phyloP scores from a whole-genome alignment of 169 alveolate genomes.

The Plasmodium gallinaceum region DNA sequence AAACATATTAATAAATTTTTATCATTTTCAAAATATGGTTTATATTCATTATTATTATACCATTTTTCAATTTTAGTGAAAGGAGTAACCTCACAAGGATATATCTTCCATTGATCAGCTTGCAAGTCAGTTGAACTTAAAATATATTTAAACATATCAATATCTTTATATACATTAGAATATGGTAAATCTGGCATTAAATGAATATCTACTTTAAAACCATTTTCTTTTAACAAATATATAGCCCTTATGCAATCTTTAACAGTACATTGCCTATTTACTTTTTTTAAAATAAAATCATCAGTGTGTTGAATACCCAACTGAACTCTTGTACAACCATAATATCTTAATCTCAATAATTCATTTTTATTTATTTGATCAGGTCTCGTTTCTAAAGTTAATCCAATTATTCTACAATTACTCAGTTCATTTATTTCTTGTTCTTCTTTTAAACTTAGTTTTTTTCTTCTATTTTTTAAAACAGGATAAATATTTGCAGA shows the following conservation, averaged over 20 bases:
- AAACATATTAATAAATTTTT: slow-evolving; percentile 84
- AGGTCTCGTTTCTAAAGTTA: slow-evolving; percentile 94
- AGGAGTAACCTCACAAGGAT: slow-evolving; percentile 96
- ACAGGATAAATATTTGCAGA: slow-evolving; percentile 93
- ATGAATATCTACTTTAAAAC: slow-evolving; percentile 95
- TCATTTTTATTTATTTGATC: slow-evolving; percentile 92
- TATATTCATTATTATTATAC: slow-evolving; percentile 88
- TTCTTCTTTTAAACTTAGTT: slow-evolving; percentile 76
- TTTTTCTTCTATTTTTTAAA: slow-evolving; percentile 78
- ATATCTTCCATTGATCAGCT: slow-evolving; percentile 97
- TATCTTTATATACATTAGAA: slow-evolving; percentile 88
- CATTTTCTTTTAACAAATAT: slow-evolving; percentile 91
- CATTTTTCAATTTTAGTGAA: slow-evolving; percentile 92
- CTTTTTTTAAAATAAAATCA: slow-evolving; percentile 87
- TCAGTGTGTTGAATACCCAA: slow-evolving; percentile 95
- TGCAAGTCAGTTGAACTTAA: slow-evolving; percentile 90
- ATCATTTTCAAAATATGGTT: slow-evolving; percentile 93
- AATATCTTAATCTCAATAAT: slow-evolving; percentile 86
- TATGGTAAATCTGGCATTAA: slow-evolving; percentile 95
- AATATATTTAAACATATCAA: slow-evolving; percentile 90
- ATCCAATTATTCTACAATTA: slow-evolving; percentile 82
- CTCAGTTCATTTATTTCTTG: slow-evolving; percentile 81
- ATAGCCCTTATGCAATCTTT: slow-evolving; percentile 90
- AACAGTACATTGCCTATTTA: slow-evolving; percentile 89
- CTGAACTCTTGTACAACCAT: slow-evolving; percentile 95